Evolutionary conservation across 2,329 filamentous ascomycete genomes (phyloP).

Genomic region (Gyromitra esculenta): DNA sequence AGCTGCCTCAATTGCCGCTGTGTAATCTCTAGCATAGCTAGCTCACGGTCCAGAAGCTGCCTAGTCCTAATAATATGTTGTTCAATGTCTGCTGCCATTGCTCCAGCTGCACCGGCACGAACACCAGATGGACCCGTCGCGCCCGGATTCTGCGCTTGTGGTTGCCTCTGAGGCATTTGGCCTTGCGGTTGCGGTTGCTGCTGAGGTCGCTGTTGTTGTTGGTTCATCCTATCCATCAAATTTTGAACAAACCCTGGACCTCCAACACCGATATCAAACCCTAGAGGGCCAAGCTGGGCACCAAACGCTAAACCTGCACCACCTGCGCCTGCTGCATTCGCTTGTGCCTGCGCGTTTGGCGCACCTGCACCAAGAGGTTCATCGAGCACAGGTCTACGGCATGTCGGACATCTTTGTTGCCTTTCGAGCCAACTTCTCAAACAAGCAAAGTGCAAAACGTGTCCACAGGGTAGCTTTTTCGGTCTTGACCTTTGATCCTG

Average conservation of each 20-base stretch:
- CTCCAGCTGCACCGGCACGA: constrained; percentile 5
- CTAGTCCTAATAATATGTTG: constrained; percentile 46
- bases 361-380: constrained; percentile 58
- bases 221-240: constrained; percentile 50
- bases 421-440: constrained; percentile 96
- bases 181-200: constrained; percentile 26
- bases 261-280: constrained; percentile 53
- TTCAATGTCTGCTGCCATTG: constrained; percentile 43
- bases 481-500: constrained; percentile 84
- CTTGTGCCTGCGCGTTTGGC: constrained; percentile 59
- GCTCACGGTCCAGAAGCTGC: constrained; percentile 47
- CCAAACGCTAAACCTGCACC: constrained; percentile 55
- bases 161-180: constrained; percentile 38
- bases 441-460: constrained; percentile 93
- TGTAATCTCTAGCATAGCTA: constrained; percentile 50
- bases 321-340: constrained; percentile 52
- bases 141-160: constrained; percentile 27
- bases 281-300: constrained; percentile 53
- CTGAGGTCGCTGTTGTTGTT: constrained; percentile 44
- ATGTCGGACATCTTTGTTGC: constrained; percentile 96
- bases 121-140: neutral
- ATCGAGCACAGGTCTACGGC: constrained; percentile 80
- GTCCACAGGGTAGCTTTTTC: constrained; percentile 95
- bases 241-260: constrained; percentile 53
- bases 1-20: constrained; percentile 46